A percentile compares a stretch with the other conserved stretches of the same genome.
Conservation (phyloP, 495 filamentous ascomycete species). For the Daldinia concentrica region DNA sequence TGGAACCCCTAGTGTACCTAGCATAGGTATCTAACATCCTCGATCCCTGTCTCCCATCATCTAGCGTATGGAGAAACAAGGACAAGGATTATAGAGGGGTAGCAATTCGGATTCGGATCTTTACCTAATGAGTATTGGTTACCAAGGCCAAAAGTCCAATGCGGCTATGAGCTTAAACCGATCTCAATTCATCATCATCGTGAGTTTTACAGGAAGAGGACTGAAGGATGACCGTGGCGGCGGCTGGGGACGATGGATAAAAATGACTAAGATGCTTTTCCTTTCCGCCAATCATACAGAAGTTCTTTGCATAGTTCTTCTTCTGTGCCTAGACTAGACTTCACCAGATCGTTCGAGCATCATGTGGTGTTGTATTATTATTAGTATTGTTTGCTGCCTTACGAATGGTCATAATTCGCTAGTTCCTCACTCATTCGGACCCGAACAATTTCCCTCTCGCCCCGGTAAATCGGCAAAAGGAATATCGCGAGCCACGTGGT, state of each 20-base stretch:
- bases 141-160: constrained; percentile 7
- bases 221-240: not conserved
- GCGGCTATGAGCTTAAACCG: constrained; percentile 42
- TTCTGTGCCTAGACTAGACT: not conserved
- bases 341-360: not conserved
- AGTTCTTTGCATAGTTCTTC: not conserved
- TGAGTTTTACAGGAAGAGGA: not conserved
- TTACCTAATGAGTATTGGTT: constrained; percentile 20
- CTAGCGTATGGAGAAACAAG: not conserved
- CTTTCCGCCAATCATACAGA: not conserved
- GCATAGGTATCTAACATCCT: no score
- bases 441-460: not conserved
- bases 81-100: constrained; percentile 13
- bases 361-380: not conserved
- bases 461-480: not conserved
- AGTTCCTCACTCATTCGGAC: not conserved
- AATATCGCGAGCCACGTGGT: not conserved
- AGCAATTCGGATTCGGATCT: not conserved
- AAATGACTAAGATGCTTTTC: not conserved
- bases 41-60: constrained; percentile 5
- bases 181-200: constrained; percentile 22
- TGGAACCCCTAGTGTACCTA: not conserved
- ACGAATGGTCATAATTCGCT: not conserved
- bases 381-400: not conserved
- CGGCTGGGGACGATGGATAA: not conserved